These are phyloP conservation scores for Hypoxylon sp. DNA, from an alignment of 2,329 filamentous ascomycete genomes.

Conservation along the genomic window DNA sequence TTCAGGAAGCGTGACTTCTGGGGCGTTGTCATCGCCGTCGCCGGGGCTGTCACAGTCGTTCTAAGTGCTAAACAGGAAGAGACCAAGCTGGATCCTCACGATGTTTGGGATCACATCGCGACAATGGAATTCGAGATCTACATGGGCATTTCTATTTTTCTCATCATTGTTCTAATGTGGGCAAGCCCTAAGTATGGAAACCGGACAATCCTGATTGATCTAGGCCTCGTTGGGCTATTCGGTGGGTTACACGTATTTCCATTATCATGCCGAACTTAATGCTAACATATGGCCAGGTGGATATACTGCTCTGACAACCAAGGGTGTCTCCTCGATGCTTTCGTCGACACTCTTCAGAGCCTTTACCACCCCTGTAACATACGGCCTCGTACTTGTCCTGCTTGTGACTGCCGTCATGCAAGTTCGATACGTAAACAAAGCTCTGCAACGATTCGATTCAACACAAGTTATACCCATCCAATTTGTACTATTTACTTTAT, in stretches of 20 bases:
- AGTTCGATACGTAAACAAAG: conserved; percentile 93
- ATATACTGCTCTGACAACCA: conserved; percentile 96
- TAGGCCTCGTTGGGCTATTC: conserved; percentile 93
- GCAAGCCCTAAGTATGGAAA: conserved; percentile 86
- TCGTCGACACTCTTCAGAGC: conserved; percentile 91
- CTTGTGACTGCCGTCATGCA: conserved; percentile 92
- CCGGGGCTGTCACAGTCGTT: conserved; percentile 91
- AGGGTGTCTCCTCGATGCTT: conserved; percentile 94
- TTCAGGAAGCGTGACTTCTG: conserved; percentile 88
- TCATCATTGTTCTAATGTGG: conserved; percentile 85
- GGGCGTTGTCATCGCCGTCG: conserved; percentile 88
- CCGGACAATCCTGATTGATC: conserved; percentile 88
- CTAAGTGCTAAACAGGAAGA: conserved; percentile 91
- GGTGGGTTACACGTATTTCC: conserved; percentile 67
- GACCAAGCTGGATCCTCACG: conserved; percentile 88
- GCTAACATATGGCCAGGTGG: conserved; percentile 69
- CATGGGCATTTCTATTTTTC: conserved; percentile 76
- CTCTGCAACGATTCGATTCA: conserved; percentile 91
- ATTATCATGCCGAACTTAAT: conserved; percentile 28
- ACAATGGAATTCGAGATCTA: conserved; percentile 93
- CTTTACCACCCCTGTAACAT: conserved; percentile 92
- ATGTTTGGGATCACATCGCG: conserved; percentile 90
- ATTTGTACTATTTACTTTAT: conserved; percentile 96
- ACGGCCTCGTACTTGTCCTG: conserved; percentile 83
- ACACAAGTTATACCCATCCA: conserved; percentile 98